Base-by-base conservation (phyloP, 2,329 filamentous ascomycete genomes). In the Colletotrichum shisoi region DNA sequence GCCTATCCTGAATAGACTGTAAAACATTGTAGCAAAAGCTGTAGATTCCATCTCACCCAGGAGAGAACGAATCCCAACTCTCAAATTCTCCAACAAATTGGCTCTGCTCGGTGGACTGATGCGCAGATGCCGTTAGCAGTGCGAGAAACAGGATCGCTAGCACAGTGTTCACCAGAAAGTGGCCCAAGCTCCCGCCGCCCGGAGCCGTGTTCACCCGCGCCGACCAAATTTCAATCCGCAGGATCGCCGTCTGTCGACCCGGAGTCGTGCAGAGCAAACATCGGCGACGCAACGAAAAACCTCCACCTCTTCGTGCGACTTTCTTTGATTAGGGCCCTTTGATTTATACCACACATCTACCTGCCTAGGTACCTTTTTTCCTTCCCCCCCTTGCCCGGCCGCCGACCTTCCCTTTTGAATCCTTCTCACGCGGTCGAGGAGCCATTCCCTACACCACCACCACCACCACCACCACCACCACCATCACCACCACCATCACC, bases 181-280 rank as follows among this genome's bases (percentile, higher is more conserved):
- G 64, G 64, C 61, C 64, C 64, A 67, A 67, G 64, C 64, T 67
- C 54, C 64, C 3, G 4, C 60, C 44, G 2, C 42, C 40, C 42
- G 64, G 64, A 54, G 24, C 42, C 42, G 64, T 49, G 48, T 67
- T 67, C 64, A 51, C 52, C 46, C 70, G 51, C 21, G 49, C 69
- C 53, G 58, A 57, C 46, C 17, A 63, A 60, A 58, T 62, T 67
- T 69, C 57, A 48, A 62, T 51, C 39, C 40, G 13, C 17, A 31
- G 5, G 3, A 40, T 45, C 37, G 3, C 37, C 73, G 72, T 15
- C 68, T 27, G 40, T n/a, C 42, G 21, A 27, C 31, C 6, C n/a
- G 31, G 31, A 12, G 19, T 12, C 17, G 11, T 24, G 51, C 39
- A 19, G n/a, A 39, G 12, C 34, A 53, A 39, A 31, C 27, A 31